Evolutionary conservation across 306 rosid genomes (phyloP).

Genomic region (Prunus armeniaca): DNA sequence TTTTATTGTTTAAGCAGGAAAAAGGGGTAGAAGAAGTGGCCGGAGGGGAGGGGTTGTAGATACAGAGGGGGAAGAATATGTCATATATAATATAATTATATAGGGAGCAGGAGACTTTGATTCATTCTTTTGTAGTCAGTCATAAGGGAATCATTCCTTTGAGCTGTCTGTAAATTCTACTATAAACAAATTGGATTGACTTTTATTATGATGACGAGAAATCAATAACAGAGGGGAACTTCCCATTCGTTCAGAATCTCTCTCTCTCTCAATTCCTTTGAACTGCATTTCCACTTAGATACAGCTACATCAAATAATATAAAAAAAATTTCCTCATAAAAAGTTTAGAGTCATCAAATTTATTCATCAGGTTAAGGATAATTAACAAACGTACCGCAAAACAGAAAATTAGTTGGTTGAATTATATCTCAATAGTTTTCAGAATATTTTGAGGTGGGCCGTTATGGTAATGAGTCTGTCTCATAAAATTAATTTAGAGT

Average conservation of each 20-base stretch:
- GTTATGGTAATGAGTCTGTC: too few species aligned
- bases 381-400: too few species aligned
- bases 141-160: constrained; percentile 42
- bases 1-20: constrained; percentile 17
- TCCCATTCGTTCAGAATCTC: constrained; percentile 2
- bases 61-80: constrained; percentile 28
- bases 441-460: too few species aligned
- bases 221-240: constrained; percentile 37
- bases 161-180: constrained; percentile 41
- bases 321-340: too few species aligned
- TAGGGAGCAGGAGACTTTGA: constrained; percentile 30
- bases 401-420: too few species aligned
- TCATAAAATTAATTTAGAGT: too few species aligned
- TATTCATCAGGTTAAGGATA: too few species aligned
- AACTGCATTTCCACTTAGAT: too few species aligned
- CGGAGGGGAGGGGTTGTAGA: constrained; percentile 45
- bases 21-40: constrained; percentile 19
- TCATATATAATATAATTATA: constrained; percentile 12
- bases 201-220: constrained; percentile 41
- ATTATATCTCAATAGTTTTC: too few species aligned
- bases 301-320: too few species aligned
- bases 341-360: too few species aligned
- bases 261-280: not conserved
- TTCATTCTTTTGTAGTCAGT: constrained; percentile 67
- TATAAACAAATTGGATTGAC: constrained; percentile 17